Evolutionary conservation across 331 rosid species (phyloP).

Genomic region (Erythrophleum ivorense): DNA sequence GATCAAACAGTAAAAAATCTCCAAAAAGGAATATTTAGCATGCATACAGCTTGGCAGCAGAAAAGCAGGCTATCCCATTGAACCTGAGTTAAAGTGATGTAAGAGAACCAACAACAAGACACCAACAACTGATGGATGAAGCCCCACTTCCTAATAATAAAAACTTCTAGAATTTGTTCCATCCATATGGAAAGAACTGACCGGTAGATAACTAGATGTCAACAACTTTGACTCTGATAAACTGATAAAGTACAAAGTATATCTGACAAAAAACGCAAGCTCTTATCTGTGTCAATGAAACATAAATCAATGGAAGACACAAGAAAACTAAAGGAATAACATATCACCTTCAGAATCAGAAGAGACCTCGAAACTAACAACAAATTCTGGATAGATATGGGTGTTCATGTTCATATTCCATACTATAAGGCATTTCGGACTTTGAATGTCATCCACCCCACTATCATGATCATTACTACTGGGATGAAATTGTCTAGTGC

Average conservation of each 20-base stretch:
- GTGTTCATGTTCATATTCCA: conserved; percentile 87
- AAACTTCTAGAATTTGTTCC: conserved; percentile 35
- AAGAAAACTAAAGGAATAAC: conserved; percentile 34
- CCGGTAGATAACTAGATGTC: conserved; percentile 4
- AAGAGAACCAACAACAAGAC: conserved; percentile 48
- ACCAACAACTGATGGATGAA: conserved; percentile 45
- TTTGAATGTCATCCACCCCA: conserved; percentile 80
- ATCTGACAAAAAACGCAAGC: not conserved
- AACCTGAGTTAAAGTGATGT: conserved; percentile 41
- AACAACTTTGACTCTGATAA: conserved; percentile 33
- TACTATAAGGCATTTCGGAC: conserved; percentile 58
- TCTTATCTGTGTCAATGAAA: not conserved
- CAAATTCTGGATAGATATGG: conserved; percentile 82
- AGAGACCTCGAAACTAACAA: conserved; percentile 73
- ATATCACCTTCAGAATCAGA: conserved; percentile 60
- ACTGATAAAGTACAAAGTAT: conserved; percentile 21
- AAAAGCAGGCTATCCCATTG: conserved; percentile 46
- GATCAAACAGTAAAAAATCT: conserved; percentile 30
- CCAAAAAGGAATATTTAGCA: conserved; percentile 14
- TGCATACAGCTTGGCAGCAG: conserved; percentile 46
- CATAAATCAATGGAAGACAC: not conserved
- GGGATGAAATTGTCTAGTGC: conserved; percentile 65
- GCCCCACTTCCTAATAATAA: conserved; percentile 31
- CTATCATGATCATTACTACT: conserved; percentile 75
- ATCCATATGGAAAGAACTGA: conserved; percentile 34